These are phyloP conservation scores for Tuber umbilicatum DNA, from an alignment of 495 filamentous ascomycete genomes.

Conservation along the genomic window DNA sequence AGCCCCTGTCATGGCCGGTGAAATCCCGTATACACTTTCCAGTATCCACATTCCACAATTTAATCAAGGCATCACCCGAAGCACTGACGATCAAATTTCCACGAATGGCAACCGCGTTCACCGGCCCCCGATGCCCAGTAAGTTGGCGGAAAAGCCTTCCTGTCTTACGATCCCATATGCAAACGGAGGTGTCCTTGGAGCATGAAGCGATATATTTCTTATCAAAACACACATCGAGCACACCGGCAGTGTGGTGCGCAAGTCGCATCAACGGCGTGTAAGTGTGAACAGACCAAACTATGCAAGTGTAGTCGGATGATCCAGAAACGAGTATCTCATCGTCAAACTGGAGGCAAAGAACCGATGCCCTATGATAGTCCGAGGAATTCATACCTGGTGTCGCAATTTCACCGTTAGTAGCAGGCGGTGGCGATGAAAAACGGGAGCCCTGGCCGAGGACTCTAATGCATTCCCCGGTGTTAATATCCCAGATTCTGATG, in stretches of 20 bases:
- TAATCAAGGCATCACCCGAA: slow-evolving; percentile 84
- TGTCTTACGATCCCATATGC: slow-evolving; percentile 82
- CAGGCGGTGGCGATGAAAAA: slow-evolving; percentile 36
- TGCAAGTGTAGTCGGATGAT: slow-evolving; percentile 84
- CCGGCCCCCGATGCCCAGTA: slow-evolving; percentile 76
- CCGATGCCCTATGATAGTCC: slow-evolving; percentile 72
- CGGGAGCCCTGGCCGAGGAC: slow-evolving; percentile 52
- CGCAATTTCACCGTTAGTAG: slow-evolving; percentile 34
- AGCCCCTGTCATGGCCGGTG: slow-evolving; percentile 72
- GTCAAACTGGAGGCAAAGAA: slow-evolving; percentile 92
- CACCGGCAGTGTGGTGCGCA: slow-evolving; percentile 68
- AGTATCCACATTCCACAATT: slow-evolving; percentile 86
- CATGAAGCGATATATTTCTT: slow-evolving; percentile 88
- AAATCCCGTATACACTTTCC: slow-evolving; percentile 85
- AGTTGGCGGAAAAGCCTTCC: slow-evolving; percentile 66
- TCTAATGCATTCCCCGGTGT: slow-evolving; percentile 70
- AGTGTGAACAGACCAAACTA: slow-evolving; percentile 76
- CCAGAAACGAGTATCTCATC: slow-evolving; percentile 87
- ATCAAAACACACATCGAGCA: slow-evolving; percentile 89
- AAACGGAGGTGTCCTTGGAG: slow-evolving; percentile 87
- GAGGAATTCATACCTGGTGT: slow-evolving; percentile 25
- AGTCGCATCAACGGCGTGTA: slow-evolving; percentile 76
- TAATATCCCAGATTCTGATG: slow-evolving; percentile 90
- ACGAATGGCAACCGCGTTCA: slow-evolving; percentile 90
- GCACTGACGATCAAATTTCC: slow-evolving; percentile 87